A percentile compares a stretch with the other conserved stretches of the same genome.
These are phyloP conservation scores for Silene uniflora DNA, from an alignment of 148 eudicot genomes.

Conservation along the genomic window DNA sequence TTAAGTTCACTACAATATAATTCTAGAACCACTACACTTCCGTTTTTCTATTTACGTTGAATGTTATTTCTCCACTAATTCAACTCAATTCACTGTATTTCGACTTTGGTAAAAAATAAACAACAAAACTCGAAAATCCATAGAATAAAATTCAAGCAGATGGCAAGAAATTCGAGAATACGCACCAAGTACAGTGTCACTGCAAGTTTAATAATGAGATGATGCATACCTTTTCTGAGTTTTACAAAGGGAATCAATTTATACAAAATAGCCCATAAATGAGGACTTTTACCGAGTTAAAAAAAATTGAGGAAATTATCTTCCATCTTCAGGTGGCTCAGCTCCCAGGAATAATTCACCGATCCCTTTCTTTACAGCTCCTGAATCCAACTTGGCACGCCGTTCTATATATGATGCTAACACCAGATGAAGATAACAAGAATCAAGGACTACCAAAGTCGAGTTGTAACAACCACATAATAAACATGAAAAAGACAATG, in stretches of 20 bases:
- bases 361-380: conserved; percentile 9
- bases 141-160: too few relatives aligned
- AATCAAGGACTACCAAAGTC: conserved; percentile 7
- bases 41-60: too few relatives aligned
- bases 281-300: neutral
- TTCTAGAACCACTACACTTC: too few relatives aligned
- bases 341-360: conserved; percentile 11
- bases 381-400: conserved; percentile 23
- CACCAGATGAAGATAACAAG: conserved; percentile 16
- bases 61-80: too few relatives aligned
- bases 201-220: too few relatives aligned
- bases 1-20: too few relatives aligned
- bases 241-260: neutral
- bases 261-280: neutral
- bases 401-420: conserved; percentile 36
- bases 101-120: too few relatives aligned
- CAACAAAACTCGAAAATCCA: too few relatives aligned
- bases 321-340: conserved; percentile 6
- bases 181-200: too few relatives aligned
- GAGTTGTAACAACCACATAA: neutral
- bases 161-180: too few relatives aligned
- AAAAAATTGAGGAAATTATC: neutral
- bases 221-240: neutral
- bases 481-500: neutral
- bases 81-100: too few relatives aligned